Base-by-base conservation (phyloP, 768 basidiomycete genomes). In the Macrolepiota fuliginosa region DNA sequence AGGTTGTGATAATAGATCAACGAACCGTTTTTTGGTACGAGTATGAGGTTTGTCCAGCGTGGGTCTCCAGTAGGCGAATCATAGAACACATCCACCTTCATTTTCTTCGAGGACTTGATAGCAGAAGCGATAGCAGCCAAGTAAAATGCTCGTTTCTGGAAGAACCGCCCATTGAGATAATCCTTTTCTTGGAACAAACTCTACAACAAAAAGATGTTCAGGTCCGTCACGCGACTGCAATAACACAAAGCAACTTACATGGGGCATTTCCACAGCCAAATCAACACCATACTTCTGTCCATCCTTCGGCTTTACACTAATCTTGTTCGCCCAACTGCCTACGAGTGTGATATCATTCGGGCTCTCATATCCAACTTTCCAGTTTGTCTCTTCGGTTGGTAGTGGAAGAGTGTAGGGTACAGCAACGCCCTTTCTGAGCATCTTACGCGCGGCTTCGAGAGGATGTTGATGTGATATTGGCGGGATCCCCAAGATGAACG, bases 101-200 rank as follows among this genome's bases (percentile, higher is more conserved):
- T 71, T 9, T 73, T 73, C 63, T 81, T 78, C 12, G 79, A 72
- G 37, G 74, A 72, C 46, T 74, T 75, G 40, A 94, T 71, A 1
- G 84, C 82, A 7, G 83, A 79, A 1, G 92, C 91, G 49, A 98
- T 76, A 3, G 83, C 84, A 6, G 94, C 90, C 19, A 98, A 83
- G 73, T 93, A 99, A 70, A 90, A 94, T 0, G 93, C 88, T 40
- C 92, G 82, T 70, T 98, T 98, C 70, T 96, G 90, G 71, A 96
- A 96, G 72, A 90, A 94, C 11, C 97, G 85, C 7, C 87, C 84
- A 69, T 95, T 89, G 61, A 94, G 78, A 65, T 94, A 92, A 70
- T 98, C 96, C 71, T 98, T 99, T 69, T 96, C 93, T 77, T 96
- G 93, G 69, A 98, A 96, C n/a, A 97, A 77, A 51, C 66, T 72